Base-by-base conservation (phyloP, 139 green algal species). In the Chlamydomonas schloesseri region DNA sequence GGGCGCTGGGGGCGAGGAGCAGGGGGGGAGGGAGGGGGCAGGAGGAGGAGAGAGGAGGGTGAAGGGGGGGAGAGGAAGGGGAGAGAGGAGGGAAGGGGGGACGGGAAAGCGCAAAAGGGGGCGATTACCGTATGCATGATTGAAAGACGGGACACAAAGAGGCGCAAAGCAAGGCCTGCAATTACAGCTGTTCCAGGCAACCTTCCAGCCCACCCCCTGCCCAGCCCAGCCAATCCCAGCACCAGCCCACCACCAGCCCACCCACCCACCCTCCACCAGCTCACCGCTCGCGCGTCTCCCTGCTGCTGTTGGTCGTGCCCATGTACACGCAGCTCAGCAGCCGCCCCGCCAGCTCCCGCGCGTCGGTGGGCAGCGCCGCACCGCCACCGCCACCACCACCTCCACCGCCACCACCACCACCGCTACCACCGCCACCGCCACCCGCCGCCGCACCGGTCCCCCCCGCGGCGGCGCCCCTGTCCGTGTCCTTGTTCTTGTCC, bases 321-420 rank as follows among this genome's bases (percentile, higher is more conserved):
- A 99, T 97, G 92, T 98, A 99, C 0, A 98, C 92, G 10, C 95
- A 99, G 24, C 85, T 90, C n/a, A 99, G 94, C 23, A 99, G 70
- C 17, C 94, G 89, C 33, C 77, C 67, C 9, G 97, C 97, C 70
- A 99, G 89, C 81, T 97, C 93, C 31, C 57, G 36, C 1, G 84
- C 29, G 28, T 82, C 73, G 0, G 28, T 34, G 0, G 94, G 83
- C 23, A 70, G 33, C 73, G 55, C 21, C 9, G 8, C 20, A 11
- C 55, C 18, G 20, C 21, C 55, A 17, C 18, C 21, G 55, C 55
- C 55, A 8, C 42, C 42, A n/a, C n/a, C n/a, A n/a, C n/a, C n/a
- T n/a, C n/a, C n/a, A n/a, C n/a, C n/a, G n/a, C n/a, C n/a, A n/a
- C n/a, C n/a, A n/a, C n/a, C n/a, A n/a, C n/a, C n/a, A n/a, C n/a